Conservation (phyloP, 23 red algal species). For the Gracilaria domingensis region DNA sequence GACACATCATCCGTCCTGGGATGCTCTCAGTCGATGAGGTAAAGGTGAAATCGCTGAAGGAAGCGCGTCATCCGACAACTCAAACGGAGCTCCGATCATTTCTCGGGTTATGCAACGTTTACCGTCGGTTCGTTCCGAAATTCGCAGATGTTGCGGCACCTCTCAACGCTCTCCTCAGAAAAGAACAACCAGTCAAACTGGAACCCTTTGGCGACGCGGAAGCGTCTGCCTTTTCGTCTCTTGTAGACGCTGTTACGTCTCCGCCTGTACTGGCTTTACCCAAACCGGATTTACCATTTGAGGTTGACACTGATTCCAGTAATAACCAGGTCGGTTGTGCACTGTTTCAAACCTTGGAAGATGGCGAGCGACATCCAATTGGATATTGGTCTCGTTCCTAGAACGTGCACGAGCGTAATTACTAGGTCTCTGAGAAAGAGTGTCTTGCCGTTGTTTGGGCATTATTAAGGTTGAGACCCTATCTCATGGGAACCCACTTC, state of each 20-base stretch:
- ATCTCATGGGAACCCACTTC: constrained; percentile 7
- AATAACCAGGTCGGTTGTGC: constrained; percentile 7
- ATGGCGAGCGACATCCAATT: neutral
- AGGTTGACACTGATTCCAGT: no score
- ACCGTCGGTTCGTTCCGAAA: constrained; percentile 22
- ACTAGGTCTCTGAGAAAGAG: constrained; percentile 5
- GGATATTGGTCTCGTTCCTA: constrained; percentile 16
- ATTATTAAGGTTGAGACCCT: constrained; percentile 1
- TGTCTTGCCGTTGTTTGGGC: constrained; percentile 51
- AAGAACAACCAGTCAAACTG: neutral
- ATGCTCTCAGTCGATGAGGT: constrained; percentile 16
- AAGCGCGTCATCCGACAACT: neutral
- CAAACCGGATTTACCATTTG: no score
- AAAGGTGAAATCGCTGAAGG: constrained; percentile 20
- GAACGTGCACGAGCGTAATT: constrained; percentile 1
- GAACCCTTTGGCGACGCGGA: neutral
- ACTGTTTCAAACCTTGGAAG: neutral
- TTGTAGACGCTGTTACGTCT: neutral
- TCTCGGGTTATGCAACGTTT: constrained; percentile 1
- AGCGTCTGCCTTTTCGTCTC: constrained; percentile 9
- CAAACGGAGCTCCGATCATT: constrained; percentile 20
- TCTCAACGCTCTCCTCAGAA: constrained; percentile 11
- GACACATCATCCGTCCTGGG: constrained; percentile 24
- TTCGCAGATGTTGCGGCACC: constrained; percentile 13
- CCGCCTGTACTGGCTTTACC: no score